Evolutionary conservation across 208 protist species (phyloP), one percentile per base, ranked within the genome.

Genomic region (Acanthamoeba castellanii): DNA sequence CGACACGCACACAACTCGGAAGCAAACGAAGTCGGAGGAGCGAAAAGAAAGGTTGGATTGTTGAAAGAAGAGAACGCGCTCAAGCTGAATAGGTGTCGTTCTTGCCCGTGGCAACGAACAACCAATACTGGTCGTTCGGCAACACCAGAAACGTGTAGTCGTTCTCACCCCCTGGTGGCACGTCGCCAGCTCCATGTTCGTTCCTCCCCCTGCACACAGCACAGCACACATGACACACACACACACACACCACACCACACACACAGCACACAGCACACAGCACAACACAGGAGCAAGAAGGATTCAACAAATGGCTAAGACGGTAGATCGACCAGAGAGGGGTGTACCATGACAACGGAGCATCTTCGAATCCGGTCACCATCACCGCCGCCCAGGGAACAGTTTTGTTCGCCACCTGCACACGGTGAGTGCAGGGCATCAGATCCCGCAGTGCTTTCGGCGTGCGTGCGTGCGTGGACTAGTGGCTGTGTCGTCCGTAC

Each of bases 71-170:
- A 3, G 37, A 42, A 42, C 37, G 37, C 37, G 45, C 66, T 85
- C 47, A 85, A 7, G 45, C 42, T 1, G 90, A 34, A 34, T 70
- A 94, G 34, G 59, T 94, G 50, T 94, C 90, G 45, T 84, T 18
- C 45, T 55, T 94, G 59, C 90, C 68, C 8, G 68, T 50, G 9
- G 90, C 90, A 37, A 42, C 16, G 37, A 84, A 94, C 30, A 94
- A 34, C 90, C 59, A 82, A 66, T 94, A 94, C 34, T 55, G 72
- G 16, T 94, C 90, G 37, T 94, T 20, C 6, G 90, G 90, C 50
- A 94, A 37, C 59, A 94, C 68, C 68, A 94, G 47, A 64, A 94
- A 94, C 59, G 66, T 82, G 90, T 94, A 94, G 68, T 82, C 90
- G 52, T 94, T 94, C 72, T 94, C 90, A 9, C 90, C 66, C 9